These are phyloP conservation scores for Pisolithus thermaeus DNA, from an alignment of 1,284 basidiomycete genomes.

Conservation along the genomic window DNA sequence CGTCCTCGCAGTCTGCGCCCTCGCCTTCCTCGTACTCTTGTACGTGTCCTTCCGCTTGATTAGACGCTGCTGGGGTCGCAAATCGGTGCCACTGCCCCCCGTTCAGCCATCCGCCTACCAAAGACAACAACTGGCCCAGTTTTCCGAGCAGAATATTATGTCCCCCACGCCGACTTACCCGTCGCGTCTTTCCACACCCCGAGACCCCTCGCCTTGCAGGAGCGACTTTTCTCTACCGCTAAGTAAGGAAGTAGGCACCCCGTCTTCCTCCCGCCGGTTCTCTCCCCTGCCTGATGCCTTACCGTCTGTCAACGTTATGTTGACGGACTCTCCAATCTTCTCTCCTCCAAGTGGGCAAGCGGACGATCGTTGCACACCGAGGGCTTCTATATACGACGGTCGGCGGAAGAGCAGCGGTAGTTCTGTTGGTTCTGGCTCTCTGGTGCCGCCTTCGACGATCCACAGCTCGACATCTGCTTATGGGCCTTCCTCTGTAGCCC, in stretches of 20 bases:
- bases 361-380: neutral
- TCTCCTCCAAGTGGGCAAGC: neutral
- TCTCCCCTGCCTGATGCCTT: constrained; percentile 2
- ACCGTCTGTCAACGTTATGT: neutral
- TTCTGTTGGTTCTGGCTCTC: constrained; percentile 7
- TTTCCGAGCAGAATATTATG: constrained; percentile 10
- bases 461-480: constrained; percentile 2
- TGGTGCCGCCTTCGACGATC: constrained; percentile 13
- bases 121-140: constrained; percentile 39
- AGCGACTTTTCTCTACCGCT: constrained; percentile 5
- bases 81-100: constrained; percentile 47
- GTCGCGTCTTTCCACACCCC: constrained; percentile 1
- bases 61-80: constrained; percentile 27
- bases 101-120: constrained; percentile 55
- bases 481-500: constrained; percentile 2
- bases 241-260: neutral
- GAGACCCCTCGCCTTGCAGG: constrained; percentile 2
- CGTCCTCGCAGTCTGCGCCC: constrained; percentile 37
- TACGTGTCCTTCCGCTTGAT: constrained; percentile 36
- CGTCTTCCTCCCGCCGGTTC: neutral
- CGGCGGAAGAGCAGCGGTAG: constrained; percentile 3
- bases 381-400: neutral
- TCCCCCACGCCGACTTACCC: neutral
- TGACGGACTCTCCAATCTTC: neutral
- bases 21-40: constrained; percentile 35